A percentile compares a stretch with the other conserved stretches of the same genome.
Conservation (phyloP, 352 stramenopile species). For the Thalassiosira ordinaria region DNA sequence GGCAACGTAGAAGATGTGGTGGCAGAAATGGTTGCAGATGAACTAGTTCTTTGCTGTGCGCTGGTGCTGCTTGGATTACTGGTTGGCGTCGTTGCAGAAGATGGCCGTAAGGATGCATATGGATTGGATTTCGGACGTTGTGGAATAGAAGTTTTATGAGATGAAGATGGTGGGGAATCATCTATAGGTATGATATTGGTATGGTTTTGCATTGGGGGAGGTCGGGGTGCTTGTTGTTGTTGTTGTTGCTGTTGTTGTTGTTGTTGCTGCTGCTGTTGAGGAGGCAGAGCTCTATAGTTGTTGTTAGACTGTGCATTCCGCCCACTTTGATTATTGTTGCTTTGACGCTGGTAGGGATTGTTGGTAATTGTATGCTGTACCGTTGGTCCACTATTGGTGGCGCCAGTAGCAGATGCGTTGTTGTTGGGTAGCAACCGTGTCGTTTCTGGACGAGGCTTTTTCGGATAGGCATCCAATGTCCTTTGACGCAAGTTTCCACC, state of each 20-base stretch:
- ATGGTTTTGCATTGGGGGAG: slow-evolving; percentile 18
- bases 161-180: slow-evolving; percentile 14
- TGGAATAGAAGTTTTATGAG: neutral
- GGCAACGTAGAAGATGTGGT: neutral
- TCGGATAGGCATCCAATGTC: slow-evolving; percentile 42
- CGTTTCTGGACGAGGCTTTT: slow-evolving; percentile 22
- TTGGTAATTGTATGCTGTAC: slow-evolving; percentile 4
- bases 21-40: slow-evolving; percentile 6
- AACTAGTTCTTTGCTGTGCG: no score
- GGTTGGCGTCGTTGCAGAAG: neutral
- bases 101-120: slow-evolving; percentile 40
- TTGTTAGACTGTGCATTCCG: slow-evolving; percentile 6
- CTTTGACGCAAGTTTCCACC: slow-evolving; percentile 23
- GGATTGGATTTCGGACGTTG: slow-evolving; percentile 23
- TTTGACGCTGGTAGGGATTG: slow-evolving; percentile 25
- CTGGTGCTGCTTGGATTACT: neutral
- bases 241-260: neutral
- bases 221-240: neutral
- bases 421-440: slow-evolving; percentile 13
- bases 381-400: neutral
- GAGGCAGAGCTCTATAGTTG: slow-evolving; percentile 16
- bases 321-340: neutral
- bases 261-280: slow-evolving; percentile 23
- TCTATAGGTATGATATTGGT: slow-evolving; percentile 25
- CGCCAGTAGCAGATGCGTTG: neutral